Base-by-base conservation (phyloP, 1,139 yeast genomes). In the Magnusiomyces ingens region DNA sequence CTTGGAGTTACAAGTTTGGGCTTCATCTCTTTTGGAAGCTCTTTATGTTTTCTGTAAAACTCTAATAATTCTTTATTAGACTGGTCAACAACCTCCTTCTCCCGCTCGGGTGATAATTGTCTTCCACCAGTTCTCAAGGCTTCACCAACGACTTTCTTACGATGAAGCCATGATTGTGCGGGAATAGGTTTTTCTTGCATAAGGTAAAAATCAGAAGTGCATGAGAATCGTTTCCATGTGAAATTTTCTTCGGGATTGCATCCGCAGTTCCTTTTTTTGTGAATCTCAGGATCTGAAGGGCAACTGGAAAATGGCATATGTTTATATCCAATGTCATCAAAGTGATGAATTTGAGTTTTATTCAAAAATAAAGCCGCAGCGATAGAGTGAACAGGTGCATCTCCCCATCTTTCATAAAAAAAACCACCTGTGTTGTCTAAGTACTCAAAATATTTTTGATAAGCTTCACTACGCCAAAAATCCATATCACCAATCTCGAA, bases 351-450 rank as follows among this genome's bases (percentile, higher is more conserved):
- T 64, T 81, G 77, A 42, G 78, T 81, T 66, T 77, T 77, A 55
- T 83, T 81, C 67, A 87, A 71, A 69, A 87, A 81, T 57, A 87
- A 71, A 2, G 89, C 75, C 15, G 84, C 95, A 12, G 93, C 95
- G 63, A 87, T 81, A 13, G 94, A 84, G 65, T 84, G 91, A 1
- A 85, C 87, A 0, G 93, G 93, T 0, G 93, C 93, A 67, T 85
- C 94, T 1, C 93, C 94, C 93, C 93, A 85, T 53, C 93, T 69
- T 66, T 85, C 93, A 61, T 85, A 85, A 64, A 84, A 85, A 62
- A 85, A 85, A 2, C 86, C 86, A 17, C 93, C 93, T 0, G 82
- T 69, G 4, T 73, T 59, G 57, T 85, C 91, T 43, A 85, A 70
- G 63, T 74, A 69, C 48, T 82, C 72, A 58, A 82, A 78, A 83